Evolutionary conservation across 441 rosid genomes (phyloP).

Genomic region (Cnidoscolus chayamansa): DNA sequence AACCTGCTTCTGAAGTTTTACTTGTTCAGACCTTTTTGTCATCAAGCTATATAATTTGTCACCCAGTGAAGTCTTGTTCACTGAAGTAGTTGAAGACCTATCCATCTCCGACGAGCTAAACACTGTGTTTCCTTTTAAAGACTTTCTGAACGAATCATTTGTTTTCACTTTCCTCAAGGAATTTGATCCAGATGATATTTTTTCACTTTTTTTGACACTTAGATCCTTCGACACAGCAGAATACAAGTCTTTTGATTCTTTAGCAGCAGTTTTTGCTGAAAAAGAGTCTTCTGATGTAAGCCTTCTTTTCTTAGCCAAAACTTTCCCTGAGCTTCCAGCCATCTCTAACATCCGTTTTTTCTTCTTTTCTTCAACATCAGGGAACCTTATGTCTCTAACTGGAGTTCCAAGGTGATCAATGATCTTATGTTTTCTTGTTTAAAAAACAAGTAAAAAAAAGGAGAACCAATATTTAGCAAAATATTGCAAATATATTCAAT

Average conservation of each 20-base stretch:
- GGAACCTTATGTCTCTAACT: conserved; percentile 63
- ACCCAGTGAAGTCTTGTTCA: conserved; percentile 42
- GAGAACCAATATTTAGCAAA: conserved; percentile 23
- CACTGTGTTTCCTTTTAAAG: conserved; percentile 34
- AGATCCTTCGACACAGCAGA: conserved; percentile 32
- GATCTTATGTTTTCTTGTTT: conserved; percentile 70
- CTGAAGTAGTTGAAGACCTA: conserved; percentile 30
- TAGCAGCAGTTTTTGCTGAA: conserved; percentile 32
- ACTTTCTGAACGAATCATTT: conserved; percentile 33
- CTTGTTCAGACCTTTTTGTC: conserved; percentile 32
- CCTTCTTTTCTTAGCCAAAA: conserved; percentile 34
- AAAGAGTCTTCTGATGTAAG: conserved; percentile 30
- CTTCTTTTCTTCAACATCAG: conserved; percentile 42
- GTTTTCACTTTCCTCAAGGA: conserved; percentile 39
- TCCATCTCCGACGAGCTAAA: conserved; percentile 26
- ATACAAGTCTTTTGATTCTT: conserved; percentile 29
- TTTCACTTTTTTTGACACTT: conserved; percentile 35
- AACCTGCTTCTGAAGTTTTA: conserved; percentile 32
- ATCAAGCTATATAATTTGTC: conserved; percentile 29
- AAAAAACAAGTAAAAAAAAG: conserved; percentile 22
- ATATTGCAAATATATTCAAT: conserved; percentile 13
- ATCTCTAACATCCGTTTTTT: conserved; percentile 35
- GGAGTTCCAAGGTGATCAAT: conserved; percentile 70
- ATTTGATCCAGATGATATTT: conserved; percentile 33
- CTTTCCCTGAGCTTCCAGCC: conserved; percentile 34